phyloP scores from a whole-genome alignment of 257 asterid genomes.

The Eucommia ulmoides region DNA sequence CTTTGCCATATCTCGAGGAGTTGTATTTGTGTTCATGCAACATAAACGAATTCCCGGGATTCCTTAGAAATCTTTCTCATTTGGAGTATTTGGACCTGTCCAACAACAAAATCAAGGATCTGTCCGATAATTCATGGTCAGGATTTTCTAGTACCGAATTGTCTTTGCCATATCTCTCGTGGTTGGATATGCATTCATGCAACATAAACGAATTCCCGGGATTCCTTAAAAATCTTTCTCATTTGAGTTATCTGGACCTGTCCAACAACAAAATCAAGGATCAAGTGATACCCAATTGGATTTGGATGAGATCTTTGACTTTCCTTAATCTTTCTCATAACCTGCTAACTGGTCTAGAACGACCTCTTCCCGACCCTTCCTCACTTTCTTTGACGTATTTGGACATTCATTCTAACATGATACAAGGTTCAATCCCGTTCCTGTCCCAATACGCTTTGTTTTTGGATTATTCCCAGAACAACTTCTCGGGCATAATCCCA shows the following conservation, averaged over 20 bases:
- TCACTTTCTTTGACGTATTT: background rate
- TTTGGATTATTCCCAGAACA: background rate
- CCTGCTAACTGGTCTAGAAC: background rate
- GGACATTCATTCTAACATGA: background rate
- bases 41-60: no score
- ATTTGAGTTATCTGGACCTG: constrained; percentile 9
- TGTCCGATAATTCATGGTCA: no score
- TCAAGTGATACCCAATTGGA: constrained; percentile 3
- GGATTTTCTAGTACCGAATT: no score
- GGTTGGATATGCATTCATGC: no score
- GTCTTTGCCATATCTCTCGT: no score
- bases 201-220: constrained; percentile 12
- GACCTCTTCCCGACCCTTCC: background rate
- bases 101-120: no score
- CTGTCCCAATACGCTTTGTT: background rate
- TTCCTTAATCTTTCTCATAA: background rate
- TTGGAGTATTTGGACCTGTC: no score
- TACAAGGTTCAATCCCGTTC: background rate
- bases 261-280: constrained; percentile 9
- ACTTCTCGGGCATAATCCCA: background rate
- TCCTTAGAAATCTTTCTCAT: no score
- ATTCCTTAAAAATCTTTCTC: constrained; percentile 3
- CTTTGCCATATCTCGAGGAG: no score
- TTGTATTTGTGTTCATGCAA: no score
- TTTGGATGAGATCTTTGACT: background rate